Evolutionary conservation across 176 grass and related monocot genomes (phyloP).

Genomic region (Otatea glauca): DNA sequence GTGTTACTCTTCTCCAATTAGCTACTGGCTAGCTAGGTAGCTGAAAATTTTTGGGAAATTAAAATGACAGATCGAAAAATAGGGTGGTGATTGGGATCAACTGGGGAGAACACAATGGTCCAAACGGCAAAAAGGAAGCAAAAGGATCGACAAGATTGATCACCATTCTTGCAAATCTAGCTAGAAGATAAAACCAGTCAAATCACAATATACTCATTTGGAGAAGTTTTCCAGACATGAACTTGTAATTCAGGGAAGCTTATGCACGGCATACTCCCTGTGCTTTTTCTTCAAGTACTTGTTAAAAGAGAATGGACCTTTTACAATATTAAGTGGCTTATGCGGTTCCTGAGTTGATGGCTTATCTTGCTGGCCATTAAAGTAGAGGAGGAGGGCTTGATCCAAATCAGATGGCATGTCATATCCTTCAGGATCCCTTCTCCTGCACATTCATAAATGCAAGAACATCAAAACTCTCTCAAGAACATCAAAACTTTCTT

Average conservation of each 20-base stretch:
- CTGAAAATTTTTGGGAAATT: not conserved
- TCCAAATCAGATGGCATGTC: constrained; percentile 66
- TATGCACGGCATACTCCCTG: not conserved
- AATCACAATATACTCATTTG: not conserved
- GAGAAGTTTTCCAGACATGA: constrained; percentile 11
- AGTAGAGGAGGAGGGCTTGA: constrained; percentile 62
- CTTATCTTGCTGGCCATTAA: constrained; percentile 61
- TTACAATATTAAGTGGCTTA: constrained; percentile 30
- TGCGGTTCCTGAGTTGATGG: constrained; percentile 51
- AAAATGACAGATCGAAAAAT: not conserved
- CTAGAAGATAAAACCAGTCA: not conserved
- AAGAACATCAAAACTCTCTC: constrained; percentile 36
- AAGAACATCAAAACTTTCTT: constrained; percentile 31
- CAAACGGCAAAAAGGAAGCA: not conserved
- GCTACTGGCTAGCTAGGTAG: not conserved
- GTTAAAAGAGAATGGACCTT: not conserved
- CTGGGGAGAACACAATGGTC: not conserved
- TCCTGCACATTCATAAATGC: constrained; percentile 49
- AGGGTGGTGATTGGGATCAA: not conserved
- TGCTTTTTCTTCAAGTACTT: constrained; percentile 15
- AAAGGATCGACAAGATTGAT: not conserved
- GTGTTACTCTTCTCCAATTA: constrained; percentile 29
- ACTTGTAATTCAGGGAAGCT: constrained; percentile 31
- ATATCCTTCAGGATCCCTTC: constrained; percentile 55
- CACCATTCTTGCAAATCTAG: not conserved